These are phyloP conservation scores for Penicillium pancosmium DNA, from an alignment of 495 filamentous ascomycete genomes.

Conservation along the genomic window DNA sequence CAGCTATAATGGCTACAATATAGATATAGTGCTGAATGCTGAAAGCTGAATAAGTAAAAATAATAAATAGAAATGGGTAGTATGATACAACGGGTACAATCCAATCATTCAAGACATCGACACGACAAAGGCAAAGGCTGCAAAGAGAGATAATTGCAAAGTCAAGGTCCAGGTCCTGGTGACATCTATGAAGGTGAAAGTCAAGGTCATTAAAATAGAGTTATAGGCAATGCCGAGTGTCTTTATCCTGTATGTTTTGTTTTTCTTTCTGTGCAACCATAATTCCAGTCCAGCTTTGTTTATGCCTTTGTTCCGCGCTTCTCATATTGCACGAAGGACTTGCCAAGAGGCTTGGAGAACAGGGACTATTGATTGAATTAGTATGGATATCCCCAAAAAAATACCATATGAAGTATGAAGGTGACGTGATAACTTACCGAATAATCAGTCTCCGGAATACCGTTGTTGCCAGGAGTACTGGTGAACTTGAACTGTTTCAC, in stretches of 20 bases:
- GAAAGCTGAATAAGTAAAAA: background rate
- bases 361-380: constrained; percentile 41
- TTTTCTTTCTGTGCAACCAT: background rate
- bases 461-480: constrained; percentile 30
- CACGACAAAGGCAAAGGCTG: too few species aligned
- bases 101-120: constrained; percentile 14
- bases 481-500: constrained; percentile 50
- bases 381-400: background rate
- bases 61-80: constrained; percentile 9
- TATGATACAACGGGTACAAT: constrained; percentile 28
- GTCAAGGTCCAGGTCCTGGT: background rate
- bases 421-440: constrained; percentile 35
- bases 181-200: constrained; percentile 6
- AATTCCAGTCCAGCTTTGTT: constrained; percentile 13
- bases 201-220: constrained; percentile 23
- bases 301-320: constrained; percentile 41
- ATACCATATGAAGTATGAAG: background rate
- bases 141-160: too few species aligned
- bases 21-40: too few species aligned
- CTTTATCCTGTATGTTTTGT: constrained; percentile 4
- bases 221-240: constrained; percentile 1
- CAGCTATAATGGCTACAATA: too few species aligned
- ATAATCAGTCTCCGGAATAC: constrained; percentile 53
- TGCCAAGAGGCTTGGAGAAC: constrained; percentile 52
- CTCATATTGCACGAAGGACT: constrained; percentile 47